Percentiles rank a stretch among this genome's conserved stretches.
These are phyloP conservation scores for Daldinia eschscholtzii DNA, from an alignment of 2,329 filamentous ascomycete species.

Conservation along the genomic window DNA sequence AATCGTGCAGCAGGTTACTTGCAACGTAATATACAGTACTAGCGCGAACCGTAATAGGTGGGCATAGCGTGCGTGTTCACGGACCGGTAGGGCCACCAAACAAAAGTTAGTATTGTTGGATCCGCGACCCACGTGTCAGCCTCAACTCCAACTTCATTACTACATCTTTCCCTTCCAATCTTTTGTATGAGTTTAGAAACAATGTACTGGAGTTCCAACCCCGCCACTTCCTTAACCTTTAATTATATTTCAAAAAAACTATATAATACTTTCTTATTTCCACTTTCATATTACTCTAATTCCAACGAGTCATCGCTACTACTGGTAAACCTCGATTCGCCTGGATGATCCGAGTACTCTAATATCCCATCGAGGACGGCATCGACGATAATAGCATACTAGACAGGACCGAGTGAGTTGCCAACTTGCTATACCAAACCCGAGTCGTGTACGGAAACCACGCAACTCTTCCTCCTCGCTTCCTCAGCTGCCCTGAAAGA, in stretches of 20 bases:
- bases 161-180: constrained; percentile 39
- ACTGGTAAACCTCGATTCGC: constrained; percentile 37
- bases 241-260: constrained; percentile 13
- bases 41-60: neutral
- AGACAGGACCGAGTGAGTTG: neutral
- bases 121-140: constrained; percentile 44
- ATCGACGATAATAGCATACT: constrained; percentile 6
- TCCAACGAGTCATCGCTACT: constrained; percentile 4
- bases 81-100: constrained; percentile 23
- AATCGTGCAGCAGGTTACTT: neutral
- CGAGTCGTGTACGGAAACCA: neutral
- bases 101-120: constrained; percentile 33
- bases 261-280: neutral
- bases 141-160: constrained; percentile 42
- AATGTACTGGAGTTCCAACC: constrained; percentile 41
- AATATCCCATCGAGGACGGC: neutral
- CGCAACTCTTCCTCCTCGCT: neutral
- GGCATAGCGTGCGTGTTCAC: neutral
- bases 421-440: neutral
- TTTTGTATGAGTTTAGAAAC: constrained; percentile 37
- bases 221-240: constrained; percentile 25
- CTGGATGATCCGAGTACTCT: constrained; percentile 39
- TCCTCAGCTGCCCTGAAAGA: neutral
- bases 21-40: neutral
- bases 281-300: constrained; percentile 5